Conservation (phyloP, 495 filamentous ascomycete species). For the Tuber calosporum region DNA sequence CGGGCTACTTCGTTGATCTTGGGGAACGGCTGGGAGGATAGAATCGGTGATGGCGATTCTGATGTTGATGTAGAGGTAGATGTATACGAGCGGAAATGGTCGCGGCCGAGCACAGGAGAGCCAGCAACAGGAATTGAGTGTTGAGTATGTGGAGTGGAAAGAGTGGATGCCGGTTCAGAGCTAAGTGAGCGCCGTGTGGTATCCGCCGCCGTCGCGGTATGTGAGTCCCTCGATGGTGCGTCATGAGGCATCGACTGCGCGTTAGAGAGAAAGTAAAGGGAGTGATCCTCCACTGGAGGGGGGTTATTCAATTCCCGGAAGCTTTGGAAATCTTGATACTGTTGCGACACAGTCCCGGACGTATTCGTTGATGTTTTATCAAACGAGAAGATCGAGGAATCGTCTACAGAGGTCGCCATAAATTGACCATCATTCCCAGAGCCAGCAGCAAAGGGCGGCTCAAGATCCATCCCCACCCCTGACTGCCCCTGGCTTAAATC, state of each 20-base stretch:
- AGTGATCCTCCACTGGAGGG: not conserved
- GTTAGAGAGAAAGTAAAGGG: not conserved
- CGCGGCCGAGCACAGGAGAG: not conserved
- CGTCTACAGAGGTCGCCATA: constrained; percentile 4
- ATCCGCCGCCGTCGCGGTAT: not conserved
- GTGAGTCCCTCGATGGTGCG: not conserved
- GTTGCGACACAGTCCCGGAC: not conserved
- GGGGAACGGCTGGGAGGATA: constrained; percentile 31
- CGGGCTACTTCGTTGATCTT: constrained; percentile 45
- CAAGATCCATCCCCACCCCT: not conserved
- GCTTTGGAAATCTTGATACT: not conserved
- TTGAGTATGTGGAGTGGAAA: not conserved
- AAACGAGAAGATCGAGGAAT: constrained; percentile 7
- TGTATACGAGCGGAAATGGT: not conserved
- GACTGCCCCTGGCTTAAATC: not conserved
- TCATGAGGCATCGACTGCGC: not conserved
- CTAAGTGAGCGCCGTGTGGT: not conserved
- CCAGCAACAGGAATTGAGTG: not conserved
- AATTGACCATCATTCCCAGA: not conserved
- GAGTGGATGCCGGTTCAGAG: not conserved
- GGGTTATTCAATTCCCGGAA: not conserved
- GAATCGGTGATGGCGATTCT: not conserved
- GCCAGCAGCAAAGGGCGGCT: not conserved
- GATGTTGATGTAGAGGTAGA: not conserved
- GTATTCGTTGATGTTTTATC: not conserved